Base-by-base conservation (phyloP, 2,329 filamentous ascomycete genomes). In the Ascochyta fabae region DNA sequence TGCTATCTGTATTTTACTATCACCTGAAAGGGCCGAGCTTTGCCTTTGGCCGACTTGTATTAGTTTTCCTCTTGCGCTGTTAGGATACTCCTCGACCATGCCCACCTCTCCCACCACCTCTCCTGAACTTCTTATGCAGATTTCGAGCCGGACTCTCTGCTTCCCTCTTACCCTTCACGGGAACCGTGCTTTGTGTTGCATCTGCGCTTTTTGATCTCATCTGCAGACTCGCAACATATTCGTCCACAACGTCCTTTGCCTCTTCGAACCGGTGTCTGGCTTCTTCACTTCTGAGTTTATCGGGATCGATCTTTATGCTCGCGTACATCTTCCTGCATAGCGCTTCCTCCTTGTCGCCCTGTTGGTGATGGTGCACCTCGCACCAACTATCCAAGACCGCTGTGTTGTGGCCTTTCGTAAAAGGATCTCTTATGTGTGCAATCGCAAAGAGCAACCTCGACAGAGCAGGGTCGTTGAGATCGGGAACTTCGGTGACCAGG, bases 321-420 rank as follows among this genome's bases (percentile, higher is more conserved):
- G 19, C 19, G 6, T 15, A 15, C 27, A 45, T 43, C 26, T 36
- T 10, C 19, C 40, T 36, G 33, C 58, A 63, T 6, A 16, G 13
- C 13, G 15, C 9, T 6, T 59, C 50, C 10, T 60, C 48, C 6
- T 33, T 16, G 15, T 51, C 49, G 9, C 48, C 49, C 8, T 36
- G 3, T 8, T 8, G 5, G 38, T 66, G 63, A 2, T 54, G 13
- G 29, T 66, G 63, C 6, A 60, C 53, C 10, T 49, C 31, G 22
- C 61, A 66, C 57, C 59, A 66, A 3, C 39, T 40, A 2, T 41
- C 47, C 4, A 58, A 47, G 12, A 64, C 53, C 6, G 59, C 53
- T 3, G 27, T 23, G 16, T 57, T 49, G 15, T 48, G 36, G 8
- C 61, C 61, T 6, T 40, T 52, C 3, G 59, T 59, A 19, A 48